A percentile compares a stretch with the other conserved stretches of the same genome.
Evolutionary conservation across 345 rosid genomes (phyloP).

Genomic region (Eucalyptus sp.): DNA sequence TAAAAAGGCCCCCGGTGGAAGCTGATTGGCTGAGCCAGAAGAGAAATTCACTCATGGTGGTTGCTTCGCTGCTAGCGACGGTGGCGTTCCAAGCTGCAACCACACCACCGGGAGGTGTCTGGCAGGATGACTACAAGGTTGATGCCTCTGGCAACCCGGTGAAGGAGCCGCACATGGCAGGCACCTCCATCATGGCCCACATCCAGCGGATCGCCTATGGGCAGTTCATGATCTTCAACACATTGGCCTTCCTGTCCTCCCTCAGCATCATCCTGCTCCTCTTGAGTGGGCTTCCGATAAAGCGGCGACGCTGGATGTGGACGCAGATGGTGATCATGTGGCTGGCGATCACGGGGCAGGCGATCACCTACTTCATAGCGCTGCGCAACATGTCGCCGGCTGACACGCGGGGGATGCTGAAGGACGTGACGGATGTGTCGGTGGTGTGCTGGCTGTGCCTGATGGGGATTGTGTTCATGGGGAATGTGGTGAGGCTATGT

Average conservation of each 20-base stretch:
- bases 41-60: constrained; percentile 12
- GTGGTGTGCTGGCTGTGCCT: not conserved
- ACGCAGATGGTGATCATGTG: constrained; percentile 3
- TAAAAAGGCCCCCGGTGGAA: not conserved
- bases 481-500: not conserved
- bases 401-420: not conserved
- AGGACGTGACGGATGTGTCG: not conserved
- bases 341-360: not conserved
- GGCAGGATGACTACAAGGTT: not conserved
- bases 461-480: not conserved
- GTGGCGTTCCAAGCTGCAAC: constrained; percentile 22
- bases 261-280: constrained; percentile 9
- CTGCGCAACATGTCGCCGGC: not conserved
- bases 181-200: constrained; percentile 13
- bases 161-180: not conserved
- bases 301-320: not conserved
- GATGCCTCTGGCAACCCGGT: not conserved
- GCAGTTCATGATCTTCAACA: constrained; percentile 4
- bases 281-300: constrained; percentile 7
- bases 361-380: not conserved
- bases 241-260: constrained; percentile 9
- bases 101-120: constrained; percentile 13
- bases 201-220: not conserved
- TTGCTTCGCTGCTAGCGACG: constrained; percentile 12
- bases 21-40: constrained; percentile 8